Base-by-base conservation (phyloP, 352 stramenopile species). In the Plasmopara halstedii region DNA sequence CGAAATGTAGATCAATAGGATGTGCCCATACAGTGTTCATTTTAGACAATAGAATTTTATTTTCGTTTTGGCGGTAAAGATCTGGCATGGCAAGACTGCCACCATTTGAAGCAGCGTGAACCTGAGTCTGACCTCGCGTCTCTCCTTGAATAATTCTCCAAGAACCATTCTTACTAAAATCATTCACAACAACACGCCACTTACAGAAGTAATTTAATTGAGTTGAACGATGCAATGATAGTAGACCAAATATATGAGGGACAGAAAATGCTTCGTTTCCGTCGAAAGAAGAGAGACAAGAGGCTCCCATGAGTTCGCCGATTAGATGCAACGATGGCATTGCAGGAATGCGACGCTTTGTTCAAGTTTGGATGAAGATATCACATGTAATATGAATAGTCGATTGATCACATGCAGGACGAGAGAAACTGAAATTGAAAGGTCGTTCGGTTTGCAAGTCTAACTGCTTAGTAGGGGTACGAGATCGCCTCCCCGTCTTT, bases 21-120 rank as follows among this genome's bases (percentile, higher is more conserved):
- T 83, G 68, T 21, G 59, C 53, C 71, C 71, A 83, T 19, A 80
- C 53, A 4, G 65, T 64, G 23, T 78, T 61, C 34, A 83, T 62
- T 33, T 49, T 62, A 8, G 56, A 41, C 4, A 65, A 32, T 19
- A 44, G 41, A 26, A 21, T 10, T 36, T 45, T 15, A 31, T 10
- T 20, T 33, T 15, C 50, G 36, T 17, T 39, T 11, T 50, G 42
- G 27, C 45, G 62, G 45, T 47, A 46, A 19, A 62, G 27, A 51
- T 57, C 26, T 23, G 58, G 53, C 46, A 60, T 62, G 0, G 54
- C 43, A 9, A 61, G 38, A 38, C 32, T 56, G 2, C 38, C 32
- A 31, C 52, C 55, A 26, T 37, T 49, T 0, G 52, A 49, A 8
- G 56, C 40, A n/a, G 32, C 19, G 44, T 80, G 68, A 4, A 71